A percentile compares a stretch with the other conserved stretches of the same genome.
Evolutionary conservation across 2,329 filamentous ascomycete genomes (phyloP).

Genomic region (Amphichorda felina): DNA sequence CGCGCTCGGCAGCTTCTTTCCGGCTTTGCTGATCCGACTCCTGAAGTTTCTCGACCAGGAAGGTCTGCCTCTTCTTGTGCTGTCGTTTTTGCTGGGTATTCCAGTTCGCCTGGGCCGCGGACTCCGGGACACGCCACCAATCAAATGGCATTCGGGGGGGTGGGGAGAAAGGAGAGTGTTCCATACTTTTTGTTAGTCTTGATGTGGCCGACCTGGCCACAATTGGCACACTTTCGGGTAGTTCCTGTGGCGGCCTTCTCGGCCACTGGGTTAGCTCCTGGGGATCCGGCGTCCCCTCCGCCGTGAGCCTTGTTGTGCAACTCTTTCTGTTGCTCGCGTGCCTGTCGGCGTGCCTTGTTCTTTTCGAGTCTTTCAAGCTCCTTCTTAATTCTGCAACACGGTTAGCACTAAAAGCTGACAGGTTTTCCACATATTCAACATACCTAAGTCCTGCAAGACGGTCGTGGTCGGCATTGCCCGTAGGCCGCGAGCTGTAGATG

Average conservation of each 20-base stretch:
- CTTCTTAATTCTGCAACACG: slow-evolving; percentile 25
- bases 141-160: slow-evolving; percentile 17
- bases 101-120: slow-evolving; percentile 5
- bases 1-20: slow-evolving; percentile 1
- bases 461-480: slow-evolving; percentile 37
- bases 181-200: slow-evolving; percentile 97
- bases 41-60: slow-evolving; percentile 10
- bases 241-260: slow-evolving; percentile 53
- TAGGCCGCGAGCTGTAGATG: slow-evolving; percentile 36
- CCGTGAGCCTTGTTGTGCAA: slow-evolving; percentile 34
- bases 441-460: slow-evolving; percentile 32
- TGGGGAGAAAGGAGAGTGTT: slow-evolving; percentile 10
- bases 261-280: slow-evolving; percentile 26
- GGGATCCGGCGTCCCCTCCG: slow-evolving; percentile 35
- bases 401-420: slow-evolving; percentile 6
- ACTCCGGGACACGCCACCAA: slow-evolving; percentile 14
- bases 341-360: slow-evolving; percentile 82
- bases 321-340: slow-evolving; percentile 82
- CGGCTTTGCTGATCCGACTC: slow-evolving; percentile 10
- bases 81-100: slow-evolving; percentile 4
- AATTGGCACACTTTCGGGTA: slow-evolving; percentile 92
- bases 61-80: slow-evolving; percentile 8
- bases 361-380: slow-evolving; percentile 78
- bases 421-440: slow-evolving; percentile 2
- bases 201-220: slow-evolving; percentile 92